Percentiles rank a stretch among this genome's conserved stretches.
These are phyloP conservation scores for Backusella morwellensis DNA, from an alignment of 192 early-diverging fungal genomes.

Conservation along the genomic window DNA sequence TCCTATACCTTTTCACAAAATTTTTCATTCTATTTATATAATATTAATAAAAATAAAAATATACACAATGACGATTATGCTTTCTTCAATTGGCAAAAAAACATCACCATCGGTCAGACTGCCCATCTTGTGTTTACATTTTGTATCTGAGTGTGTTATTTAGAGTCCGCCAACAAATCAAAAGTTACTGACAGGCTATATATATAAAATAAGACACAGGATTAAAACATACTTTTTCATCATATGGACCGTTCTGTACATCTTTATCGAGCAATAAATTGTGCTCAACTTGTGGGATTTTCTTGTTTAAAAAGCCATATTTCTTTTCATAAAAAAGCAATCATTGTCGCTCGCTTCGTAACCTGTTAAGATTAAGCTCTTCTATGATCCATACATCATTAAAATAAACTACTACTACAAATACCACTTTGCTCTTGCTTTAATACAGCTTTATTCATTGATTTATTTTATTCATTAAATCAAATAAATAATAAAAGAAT, in stretches of 20 bases:
- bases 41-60: slow-evolving; percentile 6
- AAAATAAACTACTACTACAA: background rate
- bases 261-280: background rate
- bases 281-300: slow-evolving; percentile 6
- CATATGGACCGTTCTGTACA: background rate
- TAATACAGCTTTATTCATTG: background rate
- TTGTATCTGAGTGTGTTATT: slow-evolving; percentile 21
- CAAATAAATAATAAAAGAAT: background rate
- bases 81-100: slow-evolving; percentile 15
- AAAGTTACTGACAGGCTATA: background rate
- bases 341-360: background rate
- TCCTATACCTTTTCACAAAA: background rate
- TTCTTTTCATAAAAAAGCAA: background rate
- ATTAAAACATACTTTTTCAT: slow-evolving; percentile 14
- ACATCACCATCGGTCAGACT: slow-evolving; percentile 20
- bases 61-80: slow-evolving; percentile 17
- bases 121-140: slow-evolving; percentile 15
- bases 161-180: background rate
- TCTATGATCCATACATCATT: background rate
- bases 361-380: background rate
- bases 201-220: slow-evolving; percentile 14
- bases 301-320: background rate
- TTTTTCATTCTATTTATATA: background rate
- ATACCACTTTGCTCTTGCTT: background rate
- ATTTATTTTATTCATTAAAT: background rate